Conservation (phyloP, 148 eudicot genomes). For the Fallopia convolvulus region DNA sequence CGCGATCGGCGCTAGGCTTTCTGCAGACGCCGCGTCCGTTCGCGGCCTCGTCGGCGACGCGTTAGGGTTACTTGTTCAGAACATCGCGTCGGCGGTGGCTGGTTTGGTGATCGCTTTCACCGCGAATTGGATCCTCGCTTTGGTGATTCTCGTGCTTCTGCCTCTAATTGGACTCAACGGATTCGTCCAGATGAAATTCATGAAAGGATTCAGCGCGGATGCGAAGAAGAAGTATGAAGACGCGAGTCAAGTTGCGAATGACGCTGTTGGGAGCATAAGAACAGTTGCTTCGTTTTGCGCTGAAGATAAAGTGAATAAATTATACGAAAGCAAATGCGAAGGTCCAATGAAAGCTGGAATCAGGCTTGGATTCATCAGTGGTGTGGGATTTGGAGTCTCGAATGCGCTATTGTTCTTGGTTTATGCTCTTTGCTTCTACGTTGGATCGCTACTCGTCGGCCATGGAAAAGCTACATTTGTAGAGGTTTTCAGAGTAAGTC, state of each 20-base stretch:
- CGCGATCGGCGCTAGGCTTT: conserved; percentile 62
- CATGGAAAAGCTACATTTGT: conserved; percentile 39
- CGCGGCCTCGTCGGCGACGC: conserved; percentile 80
- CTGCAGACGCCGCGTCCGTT: conserved; percentile 66
- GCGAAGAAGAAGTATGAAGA: conserved; percentile 67
- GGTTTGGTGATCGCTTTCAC: conserved; percentile 62
- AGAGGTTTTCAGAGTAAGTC: conserved; percentile 51
- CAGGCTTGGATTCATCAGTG: conserved; percentile 49
- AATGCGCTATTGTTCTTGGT: conserved; percentile 31
- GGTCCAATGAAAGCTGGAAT: conserved; percentile 45
- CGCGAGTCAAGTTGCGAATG: conserved; percentile 80
- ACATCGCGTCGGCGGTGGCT: conserved; percentile 41
- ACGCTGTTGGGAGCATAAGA: conserved; percentile 72
- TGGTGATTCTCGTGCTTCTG: conserved; percentile 52
- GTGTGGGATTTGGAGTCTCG: conserved; percentile 44
- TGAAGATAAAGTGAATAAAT: conserved; percentile 50
- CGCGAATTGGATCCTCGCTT: conserved; percentile 69
- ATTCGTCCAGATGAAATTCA: conserved; percentile 46
- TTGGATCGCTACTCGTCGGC: conserved; percentile 50
- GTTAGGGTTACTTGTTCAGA: conserved; percentile 62
- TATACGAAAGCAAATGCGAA: conserved; percentile 47
- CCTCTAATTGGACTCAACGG: conserved; percentile 62
- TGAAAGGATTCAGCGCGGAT: conserved; percentile 73
- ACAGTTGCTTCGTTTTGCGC: conserved; percentile 75
- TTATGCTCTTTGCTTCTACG: conserved; percentile 45